Evolutionary conservation across 371 early-diverging fungal genomes (phyloP), one percentile per base, ranked within the genome.

Genomic region (Coemansia sp.): DNA sequence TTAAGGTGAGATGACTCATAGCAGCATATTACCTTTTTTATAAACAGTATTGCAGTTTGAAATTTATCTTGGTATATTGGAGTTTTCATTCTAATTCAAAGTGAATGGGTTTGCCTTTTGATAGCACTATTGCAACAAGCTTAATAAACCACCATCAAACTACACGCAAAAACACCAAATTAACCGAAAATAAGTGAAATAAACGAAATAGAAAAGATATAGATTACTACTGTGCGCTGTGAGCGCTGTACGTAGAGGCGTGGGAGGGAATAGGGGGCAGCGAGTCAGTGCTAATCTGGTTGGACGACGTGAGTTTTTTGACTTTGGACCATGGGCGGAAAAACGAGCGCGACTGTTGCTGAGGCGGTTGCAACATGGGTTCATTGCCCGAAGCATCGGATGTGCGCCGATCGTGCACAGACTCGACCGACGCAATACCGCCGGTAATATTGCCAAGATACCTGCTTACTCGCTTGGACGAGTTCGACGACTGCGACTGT

Each of bases 291-390:
- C 66, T 58, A 59, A 74, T 75, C n/a, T 75, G 75, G 65, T 39
- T 69, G 4, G 69, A 74, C 6, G 77, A 77, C 0, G 78, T 65
- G 2, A 75, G 73, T 50, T 77, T 77, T 25, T 77, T 77, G 65
- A 77, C 69, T 56, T 75, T 77, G 16, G 73, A 65, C 78, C 78
- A 77, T 3, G 78, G 78, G 2, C 77, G 62, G 47, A 77, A 77
- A 23, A 69, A 50, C 30, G 78, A 69, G 39, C 78, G 75, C n/a
- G 78, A 42, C 7, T 30, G 33, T 37, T 50, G 73, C 33, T 60
- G 66, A 18, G 54, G 66, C 12, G 65, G 66, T 30, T 65, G 50
- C 12, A 52, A 20, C 21, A 23, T 42, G 30, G 28, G 44, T 2
- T 56, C 47, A 18, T 64, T 51, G 12, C 56, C 40, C 11, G 64